Percentiles rank a stretch among this genome's conserved stretches.
Evolutionary conservation across 208 protist genomes (phyloP).

Genomic region (Herpetomonas muscarum): DNA sequence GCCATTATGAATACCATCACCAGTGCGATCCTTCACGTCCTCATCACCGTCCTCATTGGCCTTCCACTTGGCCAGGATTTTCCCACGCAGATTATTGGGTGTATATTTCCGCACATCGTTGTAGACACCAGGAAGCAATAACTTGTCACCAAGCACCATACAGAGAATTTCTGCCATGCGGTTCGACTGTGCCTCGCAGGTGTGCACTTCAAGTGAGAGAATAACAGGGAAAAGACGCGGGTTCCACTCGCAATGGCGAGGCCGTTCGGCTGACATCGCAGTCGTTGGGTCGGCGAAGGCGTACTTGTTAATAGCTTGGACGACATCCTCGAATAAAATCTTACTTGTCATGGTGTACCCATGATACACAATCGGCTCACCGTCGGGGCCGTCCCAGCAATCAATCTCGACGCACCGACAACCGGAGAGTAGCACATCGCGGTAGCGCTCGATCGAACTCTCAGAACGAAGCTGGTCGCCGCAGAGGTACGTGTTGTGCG

Average conservation of each 20-base stretch:
- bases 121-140: slow-evolving; percentile 18
- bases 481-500: slow-evolving; percentile 93
- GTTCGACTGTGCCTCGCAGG: slow-evolving; percentile 23
- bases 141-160: slow-evolving; percentile 25
- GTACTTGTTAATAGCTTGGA: slow-evolving; percentile 46
- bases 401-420: slow-evolving; percentile 66
- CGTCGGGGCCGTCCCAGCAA: slow-evolving; percentile 55
- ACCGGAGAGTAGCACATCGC: slow-evolving; percentile 27
- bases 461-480: slow-evolving; percentile 79
- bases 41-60: slow-evolving; percentile 32
- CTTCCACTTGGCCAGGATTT: slow-evolving; percentile 55
- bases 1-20: slow-evolving; percentile 22
- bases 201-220: slow-evolving; percentile 67
- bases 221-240: slow-evolving; percentile 47
- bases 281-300: slow-evolving; percentile 25
- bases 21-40: slow-evolving; percentile 30
- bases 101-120: slow-evolving; percentile 24
- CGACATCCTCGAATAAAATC: slow-evolving; percentile 50
- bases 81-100: slow-evolving; percentile 32
- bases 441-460: slow-evolving; percentile 44
- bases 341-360: slow-evolving; percentile 57
- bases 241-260: background rate
- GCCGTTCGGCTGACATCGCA: no score
- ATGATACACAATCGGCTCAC: slow-evolving; percentile 68
- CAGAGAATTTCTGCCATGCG: slow-evolving; percentile 38